Conservation (phyloP, 1,139 yeast genomes). For the Yamadazyma sp. region DNA sequence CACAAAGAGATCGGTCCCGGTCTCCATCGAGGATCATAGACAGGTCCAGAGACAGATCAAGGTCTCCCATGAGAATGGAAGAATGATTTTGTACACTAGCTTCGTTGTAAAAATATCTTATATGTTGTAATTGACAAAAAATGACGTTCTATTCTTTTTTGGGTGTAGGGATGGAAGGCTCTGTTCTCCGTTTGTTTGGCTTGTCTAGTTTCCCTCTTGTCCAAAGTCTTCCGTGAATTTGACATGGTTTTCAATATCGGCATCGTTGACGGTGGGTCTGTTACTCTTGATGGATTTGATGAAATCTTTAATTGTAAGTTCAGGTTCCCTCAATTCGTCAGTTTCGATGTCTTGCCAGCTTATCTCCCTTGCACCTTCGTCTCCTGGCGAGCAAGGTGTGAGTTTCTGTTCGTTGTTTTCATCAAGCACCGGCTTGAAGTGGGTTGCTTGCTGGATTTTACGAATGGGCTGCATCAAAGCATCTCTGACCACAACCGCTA, state of each 20-base stretch:
- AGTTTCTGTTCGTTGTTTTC: conserved; percentile 47
- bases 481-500: conserved; percentile 94
- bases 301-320: conserved; percentile 85
- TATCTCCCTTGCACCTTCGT: conserved; percentile 79
- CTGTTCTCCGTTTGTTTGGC: too few species aligned
- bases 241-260: conserved; percentile 78
- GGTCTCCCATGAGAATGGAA: conserved; percentile 20
- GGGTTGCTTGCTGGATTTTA: conserved; percentile 94
- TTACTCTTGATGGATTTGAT: conserved; percentile 88
- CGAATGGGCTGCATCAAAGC: conserved; percentile 98
- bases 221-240: conserved; percentile 95
- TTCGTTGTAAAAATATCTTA: too few species aligned
- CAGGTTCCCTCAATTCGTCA: conserved; percentile 88
- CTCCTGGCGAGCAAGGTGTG: conserved; percentile 98
- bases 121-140: background rate
- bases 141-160: conserved; percentile 1
- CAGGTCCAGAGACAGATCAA: conserved; percentile 19
- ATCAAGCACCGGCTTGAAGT: conserved; percentile 63
- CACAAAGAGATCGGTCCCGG: conserved; percentile 21
- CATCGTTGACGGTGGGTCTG: conserved; percentile 90
- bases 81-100: conserved; percentile 1
- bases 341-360: conserved; percentile 91
- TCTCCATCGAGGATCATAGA: conserved; percentile 17
- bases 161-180: too few species aligned
- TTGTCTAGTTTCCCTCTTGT: conserved; percentile 78